Evolutionary conservation across 2,329 filamentous ascomycete species (phyloP), one percentile per base, ranked within the genome.

Genomic region (Fusarium scirpi): DNA sequence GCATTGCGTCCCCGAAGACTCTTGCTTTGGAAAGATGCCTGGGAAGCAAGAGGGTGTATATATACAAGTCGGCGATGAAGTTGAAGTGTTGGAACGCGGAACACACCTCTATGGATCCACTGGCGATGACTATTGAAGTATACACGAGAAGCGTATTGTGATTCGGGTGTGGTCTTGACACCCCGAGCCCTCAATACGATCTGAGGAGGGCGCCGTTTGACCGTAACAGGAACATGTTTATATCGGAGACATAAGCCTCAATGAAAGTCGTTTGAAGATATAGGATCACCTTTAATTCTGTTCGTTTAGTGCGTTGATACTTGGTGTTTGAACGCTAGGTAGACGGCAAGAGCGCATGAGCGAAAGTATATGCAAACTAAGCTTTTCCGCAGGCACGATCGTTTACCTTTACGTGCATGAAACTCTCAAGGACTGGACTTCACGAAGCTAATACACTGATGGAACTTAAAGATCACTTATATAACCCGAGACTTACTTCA

Each of bases 1-100:
- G 73, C 76, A 77, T 40, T 75, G 74, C n/a, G 76, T 78, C 3
- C 76, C 76, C 0, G 76, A 77, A 11, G 72, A 76, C 8, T 45
- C 57, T 6, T 58, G 65, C 8, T 13, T 76, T 12, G 40, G 49
- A 0, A 61, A 71, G 11, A 71, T 66, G 27, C 16, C 18, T 7
- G 44, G 45, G 3, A 54, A 52, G n/a, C n/a, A 32, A 4, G 49
- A 13, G 3, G 52, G 53, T 0, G 12, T 76, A 6, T 69, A 68
- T 18, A 60, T 78, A 13, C 43, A 69, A 10, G 75, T 78, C 2
- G 76, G 74, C 1, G 76, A 78, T 13, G 74, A 76, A 44, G 67
- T 78, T 27, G 73, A 78, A 24, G 74, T 78, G 8, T 44, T 78
- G 2, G 74, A 77, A n/a, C 65, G 68, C n/a, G 76, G 76, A 0